Evolutionary conservation across 345 rosid genomes (phyloP).

Genomic region (Linum usitatissimum): DNA sequence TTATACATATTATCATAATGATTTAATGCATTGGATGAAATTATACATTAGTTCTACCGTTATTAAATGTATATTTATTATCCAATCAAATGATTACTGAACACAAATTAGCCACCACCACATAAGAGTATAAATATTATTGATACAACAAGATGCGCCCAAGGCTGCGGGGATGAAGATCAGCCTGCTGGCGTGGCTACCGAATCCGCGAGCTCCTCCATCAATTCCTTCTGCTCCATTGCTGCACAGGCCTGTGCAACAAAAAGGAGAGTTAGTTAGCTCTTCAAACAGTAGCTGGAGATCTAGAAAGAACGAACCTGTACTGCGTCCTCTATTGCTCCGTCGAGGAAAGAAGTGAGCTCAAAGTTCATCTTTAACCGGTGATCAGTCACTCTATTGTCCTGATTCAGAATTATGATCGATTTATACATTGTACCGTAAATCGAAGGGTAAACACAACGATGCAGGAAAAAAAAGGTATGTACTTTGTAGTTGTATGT

Average conservation of each 20-base stretch:
- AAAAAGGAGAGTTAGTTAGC: slow-evolving; percentile 6
- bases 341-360: slow-evolving; percentile 77
- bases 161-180: not conserved
- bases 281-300: too few relatives aligned
- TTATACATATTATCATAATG: too few relatives aligned
- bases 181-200: slow-evolving; percentile 34
- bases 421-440: too few relatives aligned
- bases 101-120: too few relatives aligned
- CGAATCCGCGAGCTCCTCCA: slow-evolving; percentile 79
- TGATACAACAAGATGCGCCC: too few relatives aligned
- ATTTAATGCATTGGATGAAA: too few relatives aligned
- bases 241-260: slow-evolving; percentile 61
- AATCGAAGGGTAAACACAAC: not conserved
- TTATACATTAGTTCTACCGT: too few relatives aligned
- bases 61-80: too few relatives aligned
- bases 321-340: slow-evolving; percentile 63
- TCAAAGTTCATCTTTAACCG: slow-evolving; percentile 80
- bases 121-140: too few relatives aligned
- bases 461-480: not conserved
- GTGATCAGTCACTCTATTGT: slow-evolving; percentile 92
- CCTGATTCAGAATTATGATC: slow-evolving; percentile 29
- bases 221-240: slow-evolving; percentile 75
- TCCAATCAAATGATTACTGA: too few relatives aligned
- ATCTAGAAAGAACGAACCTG: slow-evolving; percentile 40
- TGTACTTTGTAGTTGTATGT: slow-evolving; percentile 85